Evolutionary conservation across 2,329 filamentous ascomycete genomes (phyloP), one percentile per base, ranked within the genome.

Genomic region (Trichoderma simmonsii): DNA sequence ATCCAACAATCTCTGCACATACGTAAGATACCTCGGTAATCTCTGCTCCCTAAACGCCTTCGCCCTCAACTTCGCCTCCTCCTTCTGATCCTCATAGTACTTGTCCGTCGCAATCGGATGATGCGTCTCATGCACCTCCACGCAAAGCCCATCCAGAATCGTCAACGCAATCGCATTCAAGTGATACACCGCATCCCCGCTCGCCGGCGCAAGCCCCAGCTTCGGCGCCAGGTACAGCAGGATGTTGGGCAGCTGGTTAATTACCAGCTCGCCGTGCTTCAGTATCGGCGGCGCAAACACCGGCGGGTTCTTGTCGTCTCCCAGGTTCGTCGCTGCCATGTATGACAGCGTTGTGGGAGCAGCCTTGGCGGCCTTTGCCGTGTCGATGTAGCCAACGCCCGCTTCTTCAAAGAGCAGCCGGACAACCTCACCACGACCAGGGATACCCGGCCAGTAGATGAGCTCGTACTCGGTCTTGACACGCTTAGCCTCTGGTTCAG

Each of bases 71-170:
- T 89, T 81, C 18, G 89, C 85, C 78, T 93, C 92, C 0, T 85
- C 82, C 79, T 91, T 93, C 81, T 95, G 93, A 30, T 94, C 91
- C 77, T 94, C 91, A 76, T 94, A 95, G 79, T 90, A 92, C 5
- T 87, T 78, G 1, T 80, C 78, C 0, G 82, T 77, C 2, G 88
- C 85, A 66, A 93, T 83, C 1, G 93, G 93, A 77, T 95, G 93
- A 79, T 95, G 93, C 30, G 88, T 90, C 76, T 95, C 91, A 78
- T 95, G 93, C 1, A 89, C 80, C 81, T 95, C 93, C 75, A 91
- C 90, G 77, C 88, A 88, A 61, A 95, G 80, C 1, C 87, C 87
- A 76, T 95, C 93, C 21, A 95, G 81, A 1, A 91, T 90, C 3
- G 92, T 94, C 72, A 94, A 81, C 0, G 86, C 85, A 32, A 94